These are phyloP conservation scores for Coniochaeta pulveracea DNA, from an alignment of 2,329 filamentous ascomycete genomes.

Conservation along the genomic window DNA sequence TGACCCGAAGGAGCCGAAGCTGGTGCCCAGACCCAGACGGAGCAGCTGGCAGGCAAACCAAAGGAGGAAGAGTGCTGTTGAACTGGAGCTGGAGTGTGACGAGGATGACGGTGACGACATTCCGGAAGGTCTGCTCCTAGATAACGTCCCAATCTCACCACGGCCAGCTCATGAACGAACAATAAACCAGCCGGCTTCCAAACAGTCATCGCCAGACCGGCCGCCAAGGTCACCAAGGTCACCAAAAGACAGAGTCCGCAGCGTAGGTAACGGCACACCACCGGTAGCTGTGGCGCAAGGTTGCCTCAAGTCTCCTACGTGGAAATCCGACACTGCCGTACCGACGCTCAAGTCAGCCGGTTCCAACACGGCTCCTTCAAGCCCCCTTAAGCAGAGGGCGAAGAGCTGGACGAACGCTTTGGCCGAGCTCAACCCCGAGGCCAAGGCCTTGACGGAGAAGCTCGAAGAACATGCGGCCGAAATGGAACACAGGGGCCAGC, in stretches of 20 bases:
- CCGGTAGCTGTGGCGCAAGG: constrained; percentile 47
- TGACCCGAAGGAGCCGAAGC: constrained; percentile 29
- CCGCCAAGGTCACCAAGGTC: too few species aligned
- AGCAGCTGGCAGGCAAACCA: constrained; percentile 62
- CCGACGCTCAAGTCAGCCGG: constrained; percentile 18
- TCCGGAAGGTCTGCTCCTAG: constrained; percentile 66
- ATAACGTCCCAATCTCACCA: constrained; percentile 78
- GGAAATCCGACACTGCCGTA: constrained; percentile 33
- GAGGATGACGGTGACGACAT: constrained; percentile 69
- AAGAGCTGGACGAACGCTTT: constrained; percentile 67
- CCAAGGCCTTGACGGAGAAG: constrained; percentile 64
- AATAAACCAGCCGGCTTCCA: constrained; percentile 39
- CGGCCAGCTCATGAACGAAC: constrained; percentile 45
- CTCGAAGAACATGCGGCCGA: constrained; percentile 67
- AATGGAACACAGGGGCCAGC: constrained; percentile 34
- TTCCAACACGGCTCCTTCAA: constrained; percentile 21
- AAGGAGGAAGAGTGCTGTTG: constrained; percentile 54
- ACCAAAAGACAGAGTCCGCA: constrained; percentile 38
- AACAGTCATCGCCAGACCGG: constrained; percentile 41
- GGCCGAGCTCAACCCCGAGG: constrained; percentile 59
- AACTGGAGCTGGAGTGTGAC: constrained; percentile 67
- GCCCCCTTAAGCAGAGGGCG: constrained; percentile 41
- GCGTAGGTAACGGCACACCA: constrained; percentile 54
- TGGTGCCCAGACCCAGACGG: constrained; percentile 32
- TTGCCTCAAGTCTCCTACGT: constrained; percentile 44